These are phyloP conservation scores for Wickerhamomyces kurtzmanii DNA, from an alignment of 805 yeast species.

Conservation along the genomic window DNA sequence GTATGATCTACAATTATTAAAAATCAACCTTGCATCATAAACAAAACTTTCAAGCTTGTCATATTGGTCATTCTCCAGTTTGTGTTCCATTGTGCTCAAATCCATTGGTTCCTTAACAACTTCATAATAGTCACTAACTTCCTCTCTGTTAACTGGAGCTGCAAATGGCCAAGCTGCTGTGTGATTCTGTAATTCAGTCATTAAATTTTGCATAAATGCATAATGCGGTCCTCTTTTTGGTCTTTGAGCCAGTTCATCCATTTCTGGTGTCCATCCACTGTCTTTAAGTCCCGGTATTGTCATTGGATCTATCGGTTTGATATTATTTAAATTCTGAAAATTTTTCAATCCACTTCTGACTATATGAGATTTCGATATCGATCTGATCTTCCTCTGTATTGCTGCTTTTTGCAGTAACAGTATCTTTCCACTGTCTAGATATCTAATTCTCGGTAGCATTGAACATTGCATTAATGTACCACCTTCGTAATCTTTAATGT, in stretches of 20 bases:
- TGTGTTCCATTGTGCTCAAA: constrained; percentile 87
- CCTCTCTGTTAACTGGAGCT: constrained; percentile 85
- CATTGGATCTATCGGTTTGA: constrained; percentile 63
- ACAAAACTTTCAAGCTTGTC: constrained; percentile 85
- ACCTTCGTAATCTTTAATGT: constrained; percentile 97
- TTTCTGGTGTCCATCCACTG: constrained; percentile 97
- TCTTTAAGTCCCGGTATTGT: constrained; percentile 84
- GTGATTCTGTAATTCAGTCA: constrained; percentile 85
- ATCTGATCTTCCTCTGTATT: constrained; percentile 71
- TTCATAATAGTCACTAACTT: constrained; percentile 93
- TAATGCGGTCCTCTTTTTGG: constrained; percentile 94
- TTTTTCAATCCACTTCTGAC: constrained; percentile 73
- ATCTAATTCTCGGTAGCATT: constrained; percentile 83
- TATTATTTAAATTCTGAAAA: constrained; percentile 42
- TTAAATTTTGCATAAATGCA: constrained; percentile 82
- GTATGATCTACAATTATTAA: constrained; percentile 86
- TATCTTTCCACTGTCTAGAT: constrained; percentile 82
- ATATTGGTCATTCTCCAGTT: constrained; percentile 86
- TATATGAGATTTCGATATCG: constrained; percentile 68
- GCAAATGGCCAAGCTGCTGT: constrained; percentile 98
- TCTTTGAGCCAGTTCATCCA: constrained; percentile 92
- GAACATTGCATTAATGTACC: constrained; percentile 97
- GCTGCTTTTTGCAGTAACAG: constrained; percentile 87
- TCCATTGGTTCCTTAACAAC: constrained; percentile 99
- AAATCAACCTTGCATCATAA: constrained; percentile 78